phyloP scores from a whole-genome alignment of 192 early-diverging fungal genomes.

The Coemansia sp. region DNA sequence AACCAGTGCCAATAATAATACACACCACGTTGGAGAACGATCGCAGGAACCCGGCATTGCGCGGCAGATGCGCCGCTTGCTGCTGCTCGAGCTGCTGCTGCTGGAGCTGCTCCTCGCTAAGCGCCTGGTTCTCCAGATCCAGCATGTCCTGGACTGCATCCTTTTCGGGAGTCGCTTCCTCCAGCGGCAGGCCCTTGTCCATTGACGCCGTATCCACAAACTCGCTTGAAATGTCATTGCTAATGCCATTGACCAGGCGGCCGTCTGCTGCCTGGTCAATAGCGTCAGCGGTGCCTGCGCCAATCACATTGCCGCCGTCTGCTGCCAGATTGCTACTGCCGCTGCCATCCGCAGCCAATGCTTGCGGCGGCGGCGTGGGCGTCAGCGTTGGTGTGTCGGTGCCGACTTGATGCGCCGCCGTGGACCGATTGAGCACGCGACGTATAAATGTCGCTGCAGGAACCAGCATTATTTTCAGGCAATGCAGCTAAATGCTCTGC shows the following conservation, averaged over 20 bases:
- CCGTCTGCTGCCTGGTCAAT: constrained; percentile 17
- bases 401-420: constrained; percentile 3
- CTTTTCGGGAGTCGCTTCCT: constrained; percentile 20
- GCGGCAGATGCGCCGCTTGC: constrained; percentile 14
- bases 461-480: constrained; percentile 17
- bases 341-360: background rate
- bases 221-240: constrained; percentile 5
- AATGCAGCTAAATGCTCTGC: constrained; percentile 1
- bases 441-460: constrained; percentile 31
- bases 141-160: constrained; percentile 27
- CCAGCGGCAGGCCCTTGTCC: constrained; percentile 29
- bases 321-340: background rate
- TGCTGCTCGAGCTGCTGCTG: constrained; percentile 8
- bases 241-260: background rate
- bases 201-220: constrained; percentile 39
- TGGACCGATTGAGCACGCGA: constrained; percentile 40
- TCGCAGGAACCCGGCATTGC: constrained; percentile 49
- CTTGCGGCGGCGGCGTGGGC: constrained; percentile 4
- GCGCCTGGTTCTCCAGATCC: constrained; percentile 14
- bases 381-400: background rate
- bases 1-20: constrained; percentile 79
- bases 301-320: background rate
- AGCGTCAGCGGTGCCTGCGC: background rate
- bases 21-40: constrained; percentile 70
- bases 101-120: background rate